These are phyloP conservation scores for Elaeis guineensis DNA, from an alignment of 176 grass and related monocot species.

Conservation along the genomic window DNA sequence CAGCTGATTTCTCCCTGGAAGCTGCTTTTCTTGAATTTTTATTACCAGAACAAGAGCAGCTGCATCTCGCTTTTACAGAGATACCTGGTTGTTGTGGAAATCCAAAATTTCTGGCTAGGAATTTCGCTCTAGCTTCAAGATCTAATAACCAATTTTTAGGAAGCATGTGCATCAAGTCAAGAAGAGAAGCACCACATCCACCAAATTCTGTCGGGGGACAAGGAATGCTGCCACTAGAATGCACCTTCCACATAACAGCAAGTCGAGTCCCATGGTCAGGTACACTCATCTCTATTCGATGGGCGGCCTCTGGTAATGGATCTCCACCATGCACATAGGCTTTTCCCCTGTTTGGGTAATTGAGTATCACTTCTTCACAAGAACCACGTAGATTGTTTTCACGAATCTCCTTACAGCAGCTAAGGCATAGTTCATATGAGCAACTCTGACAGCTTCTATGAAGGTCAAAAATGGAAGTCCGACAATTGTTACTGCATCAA, in stretches of 20 bases:
- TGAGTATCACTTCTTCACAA: conserved; percentile 18
- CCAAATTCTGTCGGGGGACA: conserved; percentile 49
- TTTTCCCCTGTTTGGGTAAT: conserved; percentile 21
- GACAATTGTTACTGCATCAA: conserved; percentile 48
- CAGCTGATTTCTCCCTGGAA: conserved; percentile 32
- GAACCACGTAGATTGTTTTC: conserved; percentile 8
- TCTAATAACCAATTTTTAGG: conserved; percentile 29
- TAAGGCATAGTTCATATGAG: conserved; percentile 59
- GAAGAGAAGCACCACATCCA: conserved; percentile 42
- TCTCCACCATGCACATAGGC: conserved; percentile 59
- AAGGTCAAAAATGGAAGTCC: conserved; percentile 64
- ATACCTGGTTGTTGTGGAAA: conserved; percentile 11
- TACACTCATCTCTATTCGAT: neutral
- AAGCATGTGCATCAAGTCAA: conserved; percentile 44
- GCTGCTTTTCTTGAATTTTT: conserved; percentile 53
- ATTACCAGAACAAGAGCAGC: conserved; percentile 27
- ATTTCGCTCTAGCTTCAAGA: conserved; percentile 29
- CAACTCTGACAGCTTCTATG: conserved; percentile 59
- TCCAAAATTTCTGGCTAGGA: conserved; percentile 1
- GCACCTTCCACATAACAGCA: conserved; percentile 22
- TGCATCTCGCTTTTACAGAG: conserved; percentile 14
- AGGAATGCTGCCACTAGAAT: conserved; percentile 24
- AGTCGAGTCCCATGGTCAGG: conserved; percentile 21
- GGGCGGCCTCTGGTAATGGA: conserved; percentile 3
- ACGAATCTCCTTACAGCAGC: conserved; percentile 60